Evolutionary conservation across 2,329 filamentous ascomycete genomes (phyloP).

Genomic region (Claviceps paspali): DNA sequence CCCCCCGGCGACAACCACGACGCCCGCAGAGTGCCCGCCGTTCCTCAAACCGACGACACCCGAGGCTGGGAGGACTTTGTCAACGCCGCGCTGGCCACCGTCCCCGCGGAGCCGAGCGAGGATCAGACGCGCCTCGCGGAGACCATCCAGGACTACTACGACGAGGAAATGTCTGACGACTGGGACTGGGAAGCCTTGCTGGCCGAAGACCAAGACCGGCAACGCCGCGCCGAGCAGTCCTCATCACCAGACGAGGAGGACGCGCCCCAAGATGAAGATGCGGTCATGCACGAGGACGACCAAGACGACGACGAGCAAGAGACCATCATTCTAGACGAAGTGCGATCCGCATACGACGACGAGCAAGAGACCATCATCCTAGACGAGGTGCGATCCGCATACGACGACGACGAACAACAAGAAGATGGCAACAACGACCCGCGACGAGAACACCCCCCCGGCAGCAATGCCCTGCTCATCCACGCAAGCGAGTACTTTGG

Average conservation of each 20-base stretch:
- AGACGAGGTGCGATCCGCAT: background rate
- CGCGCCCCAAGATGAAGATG: background rate
- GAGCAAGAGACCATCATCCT: background rate
- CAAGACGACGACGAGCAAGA: conserved; percentile 7
- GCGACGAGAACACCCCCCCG: no score
- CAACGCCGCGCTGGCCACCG: conserved; percentile 11
- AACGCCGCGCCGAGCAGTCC: no score
- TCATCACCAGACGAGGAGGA: background rate
- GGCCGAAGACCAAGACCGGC: conserved; percentile 6
- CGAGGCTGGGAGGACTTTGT: conserved; percentile 15
- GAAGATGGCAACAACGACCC: no score
- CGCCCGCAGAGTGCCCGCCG: no score
- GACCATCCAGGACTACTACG: conserved; percentile 10
- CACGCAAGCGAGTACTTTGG: conserved; percentile 1
- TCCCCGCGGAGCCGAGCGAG: conserved; percentile 10
- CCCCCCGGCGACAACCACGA: no score
- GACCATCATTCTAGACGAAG: background rate
- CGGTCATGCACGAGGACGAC: background rate
- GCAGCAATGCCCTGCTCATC: background rate
- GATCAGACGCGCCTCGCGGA: conserved; percentile 13
- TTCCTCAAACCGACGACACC: conserved; percentile 9
- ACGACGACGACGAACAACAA: background rate
- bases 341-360: conserved; percentile 1
- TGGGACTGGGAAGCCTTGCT: conserved; percentile 13
- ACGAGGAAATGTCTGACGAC: conserved; percentile 6